Evolutionary conservation across 2,329 filamentous ascomycete genomes (phyloP), one percentile per base, ranked within the genome.

Genomic region (Tolypocladium tropicale): DNA sequence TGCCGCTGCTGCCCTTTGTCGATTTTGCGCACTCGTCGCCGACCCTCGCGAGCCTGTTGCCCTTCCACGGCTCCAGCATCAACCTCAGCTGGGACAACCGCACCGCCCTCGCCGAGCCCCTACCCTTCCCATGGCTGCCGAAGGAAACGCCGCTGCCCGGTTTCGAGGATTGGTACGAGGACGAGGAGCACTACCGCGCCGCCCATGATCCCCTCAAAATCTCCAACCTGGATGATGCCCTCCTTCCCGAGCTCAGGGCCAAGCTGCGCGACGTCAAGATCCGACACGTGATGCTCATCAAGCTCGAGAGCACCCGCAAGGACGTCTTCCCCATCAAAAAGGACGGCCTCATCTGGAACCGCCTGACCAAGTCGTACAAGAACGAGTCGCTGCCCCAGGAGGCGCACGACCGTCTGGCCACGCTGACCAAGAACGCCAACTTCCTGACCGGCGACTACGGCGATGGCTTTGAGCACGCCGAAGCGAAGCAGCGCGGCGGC

Each of bases 261-360:
- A 65, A 63, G 39, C 54, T 72, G 6, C 21, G 55, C 10, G 63
- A 65, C 2, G 63, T 74, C 11, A 66, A 69, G 7, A 70, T 77
- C 54, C 72, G 73, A 55, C 74, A 77, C 56, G 65, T 77, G 3
- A 61, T 77, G 9, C 58, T 76, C 37, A 56, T 77, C 2, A 69
- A 74, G 43, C 63, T 77, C 1, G 74, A 77, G 57, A 76, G 74
- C 51, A 75, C 73, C 0, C 69, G 75, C 30, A 71, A 71, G 5
- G 74, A 77, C 55, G 68, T 76, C 2, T 77, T 76, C 32, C 74
- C 75, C 0, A 61, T 77, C 46, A 74, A 75, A 36, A 72, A 72
- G 57, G 62, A 68, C 2, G 71, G 70, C 7, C 58, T 70, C 53
- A 72, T 76, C 33, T 71, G 67, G 59, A 62, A 72, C 7, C 68